phyloP scores from a whole-genome alignment of 148 eudicot genomes.

The Rhododendron griersonianum region DNA sequence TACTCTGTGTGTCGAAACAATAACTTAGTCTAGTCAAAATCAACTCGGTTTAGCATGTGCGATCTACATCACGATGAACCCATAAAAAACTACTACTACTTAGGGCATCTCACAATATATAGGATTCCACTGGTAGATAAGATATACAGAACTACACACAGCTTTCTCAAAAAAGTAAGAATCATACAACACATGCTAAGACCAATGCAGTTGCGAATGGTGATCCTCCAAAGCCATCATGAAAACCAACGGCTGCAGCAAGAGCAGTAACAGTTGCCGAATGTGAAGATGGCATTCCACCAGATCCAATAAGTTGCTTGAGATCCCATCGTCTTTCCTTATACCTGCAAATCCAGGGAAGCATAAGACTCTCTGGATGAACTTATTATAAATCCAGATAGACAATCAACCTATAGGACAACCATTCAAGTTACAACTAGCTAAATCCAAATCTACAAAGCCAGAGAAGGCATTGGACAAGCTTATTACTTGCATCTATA shows the following conservation, averaged over 20 bases:
- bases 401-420: not conserved
- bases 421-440: not conserved
- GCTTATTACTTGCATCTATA: not conserved
- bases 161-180: constrained; percentile 8
- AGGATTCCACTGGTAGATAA: not conserved
- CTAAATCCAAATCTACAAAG: constrained; percentile 4
- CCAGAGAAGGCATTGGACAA: constrained; percentile 10
- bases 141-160: not conserved
- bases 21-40: not conserved
- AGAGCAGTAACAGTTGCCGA: constrained; percentile 94
- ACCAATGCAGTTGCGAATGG: constrained; percentile 63
- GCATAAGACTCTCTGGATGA: constrained; percentile 34
- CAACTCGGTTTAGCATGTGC: not conserved
- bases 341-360: constrained; percentile 70
- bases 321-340: constrained; percentile 86
- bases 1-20: not conserved
- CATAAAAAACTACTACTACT: not conserved
- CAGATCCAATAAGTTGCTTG: constrained; percentile 81
- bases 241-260: constrained; percentile 74
- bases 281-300: constrained; percentile 99
- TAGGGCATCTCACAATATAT: not conserved
- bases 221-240: constrained; percentile 77
- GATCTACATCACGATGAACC: not conserved
- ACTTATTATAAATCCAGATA: not conserved
- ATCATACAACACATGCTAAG: constrained; percentile 84